These are phyloP conservation scores for Rhodotorula sp. DNA, from an alignment of 1,284 basidiomycete species.

Conservation along the genomic window DNA sequence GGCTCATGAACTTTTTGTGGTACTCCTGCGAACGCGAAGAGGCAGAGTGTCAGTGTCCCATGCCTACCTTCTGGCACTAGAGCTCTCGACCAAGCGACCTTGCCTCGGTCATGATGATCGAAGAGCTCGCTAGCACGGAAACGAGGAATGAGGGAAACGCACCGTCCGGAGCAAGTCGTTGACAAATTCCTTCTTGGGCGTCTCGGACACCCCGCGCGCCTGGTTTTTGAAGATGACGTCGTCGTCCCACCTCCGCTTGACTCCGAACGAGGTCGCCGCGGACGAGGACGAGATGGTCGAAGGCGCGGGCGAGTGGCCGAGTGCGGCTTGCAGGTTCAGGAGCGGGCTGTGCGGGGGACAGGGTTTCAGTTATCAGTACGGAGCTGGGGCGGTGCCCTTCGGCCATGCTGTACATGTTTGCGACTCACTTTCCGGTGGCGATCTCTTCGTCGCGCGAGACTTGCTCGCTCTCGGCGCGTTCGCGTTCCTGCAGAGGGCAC, in stretches of 20 bases:
- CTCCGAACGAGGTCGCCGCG: constrained; percentile 60
- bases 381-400: too few relatives aligned
- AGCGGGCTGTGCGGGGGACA: constrained; percentile 63
- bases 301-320: constrained; percentile 61
- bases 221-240: constrained; percentile 98
- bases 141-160: neutral
- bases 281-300: constrained; percentile 67
- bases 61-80: neutral
- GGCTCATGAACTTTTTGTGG: constrained; percentile 28
- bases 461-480: constrained; percentile 60
- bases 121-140: neutral
- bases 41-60: neutral
- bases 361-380: too few relatives aligned
- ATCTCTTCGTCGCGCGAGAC: constrained; percentile 72
- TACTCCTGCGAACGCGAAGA: constrained; percentile 5
- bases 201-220: constrained; percentile 65
- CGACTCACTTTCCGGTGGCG: constrained; percentile 58
- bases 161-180: constrained; percentile 81
- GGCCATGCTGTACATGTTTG: neutral
- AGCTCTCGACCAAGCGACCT: too few relatives aligned
- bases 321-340: constrained; percentile 80
- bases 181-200: constrained; percentile 70
- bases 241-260: constrained; percentile 85
- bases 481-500: constrained; percentile 59
- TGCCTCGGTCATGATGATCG: too few relatives aligned